Base-by-base conservation (phyloP, 2,329 filamentous ascomycete genomes). In the Alternaria metachromatica region DNA sequence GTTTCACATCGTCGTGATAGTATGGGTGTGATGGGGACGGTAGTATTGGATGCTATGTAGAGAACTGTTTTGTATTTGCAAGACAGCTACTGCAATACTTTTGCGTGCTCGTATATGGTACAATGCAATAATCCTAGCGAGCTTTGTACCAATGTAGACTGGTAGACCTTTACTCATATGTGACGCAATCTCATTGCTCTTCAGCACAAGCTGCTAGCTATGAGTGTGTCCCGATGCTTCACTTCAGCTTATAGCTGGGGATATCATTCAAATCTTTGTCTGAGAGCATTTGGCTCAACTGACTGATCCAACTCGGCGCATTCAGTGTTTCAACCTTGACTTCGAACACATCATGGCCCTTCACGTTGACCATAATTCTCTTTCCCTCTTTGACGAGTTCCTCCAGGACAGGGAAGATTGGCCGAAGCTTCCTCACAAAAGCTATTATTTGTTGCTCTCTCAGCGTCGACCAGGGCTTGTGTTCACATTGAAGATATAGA, bases 401-500 rank as follows among this genome's bases (percentile, higher is more conserved):
- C 33, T n/a, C 15, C 33, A 41, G 33, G 33, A 41, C 33, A 41
- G 33, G 15, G 3, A 41, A 41, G 0, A 41, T 4, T 4, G 5
- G 0, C 0, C 1, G 8, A 10, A 41, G 15, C 15, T 10, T 6
- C 15, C 0, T 10, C 15, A 41, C 33, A 41, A 41, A 4, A 2
- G 1, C 9, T 41, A 6, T 3, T 0, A 41, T 0, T 18, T 10
- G 33, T 4, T n/a, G 33, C 15, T 1, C 2, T 41, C 1, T 3
- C 33, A 41, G 4, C 33, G 33, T 41, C 8, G 2, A 0, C 0
- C 0, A 33, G 12, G 0, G 5, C 12, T 6, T 13, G 13, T 41
- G 2, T 10, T 1, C 3, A 41, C 15, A 41, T 41, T 18, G 33
- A 2, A 41, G 4, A 5, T 41, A 4, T 10, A 41, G 2, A 5